Evolutionary conservation across 169 alveolate genomes (phyloP).

Genomic region (Amoebophrya sp.): DNA sequence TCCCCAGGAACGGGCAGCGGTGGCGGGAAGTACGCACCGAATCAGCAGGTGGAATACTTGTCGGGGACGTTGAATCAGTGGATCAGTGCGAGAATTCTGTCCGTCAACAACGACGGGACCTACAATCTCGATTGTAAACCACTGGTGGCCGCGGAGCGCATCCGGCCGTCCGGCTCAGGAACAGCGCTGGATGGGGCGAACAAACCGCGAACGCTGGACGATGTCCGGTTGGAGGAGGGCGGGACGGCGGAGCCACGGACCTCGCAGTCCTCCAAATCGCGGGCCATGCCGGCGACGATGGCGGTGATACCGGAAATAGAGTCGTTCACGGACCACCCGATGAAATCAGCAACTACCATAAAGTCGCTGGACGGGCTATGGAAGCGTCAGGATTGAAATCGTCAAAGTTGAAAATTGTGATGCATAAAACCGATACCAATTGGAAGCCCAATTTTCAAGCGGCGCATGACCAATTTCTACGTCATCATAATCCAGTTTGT

Average conservation of each 20-base stretch:
- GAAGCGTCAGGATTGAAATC: too few relatives aligned
- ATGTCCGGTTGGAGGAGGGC: not conserved
- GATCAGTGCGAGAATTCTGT: not conserved
- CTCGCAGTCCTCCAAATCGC: not conserved
- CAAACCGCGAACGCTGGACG: not conserved
- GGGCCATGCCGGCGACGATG: too few relatives aligned
- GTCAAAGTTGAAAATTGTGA: too few relatives aligned
- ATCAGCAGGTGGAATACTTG: not conserved
- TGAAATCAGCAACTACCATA: not conserved
- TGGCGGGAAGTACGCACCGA: not conserved
- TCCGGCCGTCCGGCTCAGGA: not conserved
- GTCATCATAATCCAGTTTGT: too few relatives aligned
- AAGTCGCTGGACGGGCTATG: not conserved
- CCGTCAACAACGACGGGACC: conserved; percentile 3
- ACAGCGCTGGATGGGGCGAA: not conserved
- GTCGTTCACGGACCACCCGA: not conserved
- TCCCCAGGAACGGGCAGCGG: not conserved
- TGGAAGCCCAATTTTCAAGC: too few relatives aligned
- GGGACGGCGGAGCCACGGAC: too few relatives aligned
- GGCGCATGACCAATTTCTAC: too few relatives aligned
- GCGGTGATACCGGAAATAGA: conserved; percentile 10
- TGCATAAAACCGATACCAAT: too few relatives aligned
- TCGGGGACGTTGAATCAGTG: conserved; percentile 22
- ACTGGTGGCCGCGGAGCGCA: not conserved
- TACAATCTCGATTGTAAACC: conserved; percentile 10